phyloP scores from a whole-genome alignment of 495 filamentous ascomycete species.

The Pseudoneurospora amorphoporcata region DNA sequence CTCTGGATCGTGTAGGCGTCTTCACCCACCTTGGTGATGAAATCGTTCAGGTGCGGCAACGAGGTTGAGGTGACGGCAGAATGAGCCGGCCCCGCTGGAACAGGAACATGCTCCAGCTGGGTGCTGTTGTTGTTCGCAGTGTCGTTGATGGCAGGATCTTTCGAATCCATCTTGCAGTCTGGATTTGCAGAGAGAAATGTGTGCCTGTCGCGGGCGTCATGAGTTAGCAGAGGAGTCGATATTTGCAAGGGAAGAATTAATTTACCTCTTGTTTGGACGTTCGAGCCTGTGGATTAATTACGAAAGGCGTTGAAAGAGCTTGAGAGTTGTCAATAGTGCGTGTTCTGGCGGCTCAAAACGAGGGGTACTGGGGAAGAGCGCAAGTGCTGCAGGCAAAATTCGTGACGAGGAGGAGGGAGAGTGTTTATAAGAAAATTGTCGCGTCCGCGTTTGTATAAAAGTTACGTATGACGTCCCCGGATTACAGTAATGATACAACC shows the following conservation, averaged over 20 bases:
- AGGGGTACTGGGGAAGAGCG: not conserved
- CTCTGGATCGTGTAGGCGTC: not conserved
- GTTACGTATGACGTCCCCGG: not conserved
- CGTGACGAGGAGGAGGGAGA: not conserved
- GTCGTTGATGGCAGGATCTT: not conserved
- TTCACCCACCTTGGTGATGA: not conserved
- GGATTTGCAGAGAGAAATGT: not conserved
- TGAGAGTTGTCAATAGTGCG: not conserved
- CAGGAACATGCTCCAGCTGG: not conserved
- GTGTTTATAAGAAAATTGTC: not conserved
- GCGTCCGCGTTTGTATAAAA: not conserved
- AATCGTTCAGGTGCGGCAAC: not conserved
- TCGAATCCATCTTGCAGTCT: not conserved
- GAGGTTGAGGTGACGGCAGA: not conserved
- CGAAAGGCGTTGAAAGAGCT: not conserved
- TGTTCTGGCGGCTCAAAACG: not conserved
- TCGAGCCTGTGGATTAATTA: not conserved
- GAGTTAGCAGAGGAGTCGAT: not conserved
- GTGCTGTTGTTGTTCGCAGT: not conserved
- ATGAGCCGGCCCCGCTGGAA: not conserved
- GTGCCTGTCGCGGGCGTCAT: not conserved
- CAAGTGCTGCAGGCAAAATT: not conserved
- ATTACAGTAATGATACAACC: not conserved
- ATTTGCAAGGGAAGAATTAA: not conserved
- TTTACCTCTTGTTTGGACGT: not conserved